Base-by-base conservation (phyloP, 208 protist genomes). In the Acanthamoeba castellanii region DNA sequence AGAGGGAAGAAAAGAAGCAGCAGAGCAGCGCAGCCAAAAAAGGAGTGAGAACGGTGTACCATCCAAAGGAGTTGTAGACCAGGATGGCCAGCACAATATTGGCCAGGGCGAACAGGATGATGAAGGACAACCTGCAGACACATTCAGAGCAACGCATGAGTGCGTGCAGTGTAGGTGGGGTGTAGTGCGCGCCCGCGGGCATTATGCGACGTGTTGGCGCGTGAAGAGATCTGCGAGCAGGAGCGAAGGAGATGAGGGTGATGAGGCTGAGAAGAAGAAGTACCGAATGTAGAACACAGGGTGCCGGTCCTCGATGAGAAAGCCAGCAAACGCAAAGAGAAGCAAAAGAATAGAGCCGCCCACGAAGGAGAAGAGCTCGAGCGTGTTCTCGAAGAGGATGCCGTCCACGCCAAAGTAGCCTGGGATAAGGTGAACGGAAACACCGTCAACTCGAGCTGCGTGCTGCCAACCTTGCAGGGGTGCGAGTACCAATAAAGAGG, bases 21-120 rank as follows among this genome's bases (percentile, higher is more conserved):
- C 37, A 42, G 37, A 42, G 2, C 37, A 42, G 37, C 37, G n/a
- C 18, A 7, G 18, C 16, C n/a, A n/a, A n/a, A n/a, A n/a, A n/a
- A n/a, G n/a, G n/a, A n/a, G n/a, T 5, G 37, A 42, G 37, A 42
- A 42, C 1, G 37, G 37, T 42, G 37, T 82, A 82, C 74, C 74
- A 82, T 7, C 74, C 74, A 82, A 82, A 82, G 32, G 74, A 82
- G 74, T 82, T 82, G 74, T 82, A 82, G 74, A 82, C 74, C 1
- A 52, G 34, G 20, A 82, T 52, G 6, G 74, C 32, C 5, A 82
- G 34, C 7, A 50, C 74, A 50, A 82, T 50, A 42, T 82, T 82
- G 30, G 27, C 20, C 9, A 82, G 11, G 0, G 74, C 30, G 42
- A 82, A 82, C 20, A 82, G 32, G 11, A 82, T 82, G 27, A 82